These are phyloP conservation scores for Mycena rebaudengoi DNA, from an alignment of 768 basidiomycete genomes.

Conservation along the genomic window DNA sequence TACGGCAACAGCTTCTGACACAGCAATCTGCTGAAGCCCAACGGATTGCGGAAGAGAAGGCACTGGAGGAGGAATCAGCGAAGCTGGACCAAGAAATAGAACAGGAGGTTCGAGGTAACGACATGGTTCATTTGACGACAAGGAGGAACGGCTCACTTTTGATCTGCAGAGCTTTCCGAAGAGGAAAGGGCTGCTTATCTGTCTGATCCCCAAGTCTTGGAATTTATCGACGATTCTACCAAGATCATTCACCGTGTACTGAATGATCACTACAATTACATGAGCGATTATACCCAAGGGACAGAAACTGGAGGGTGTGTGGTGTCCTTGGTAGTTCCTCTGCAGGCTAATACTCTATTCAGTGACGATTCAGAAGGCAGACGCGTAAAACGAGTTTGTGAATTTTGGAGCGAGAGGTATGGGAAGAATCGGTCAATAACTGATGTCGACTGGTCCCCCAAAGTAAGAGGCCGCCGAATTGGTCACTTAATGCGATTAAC, in stretches of 20 bases:
- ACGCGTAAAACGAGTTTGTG: conserved; percentile 91
- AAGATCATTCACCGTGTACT: conserved; percentile 95
- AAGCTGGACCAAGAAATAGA: conserved; percentile 89
- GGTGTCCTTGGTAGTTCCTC: not conserved
- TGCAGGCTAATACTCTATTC: not conserved
- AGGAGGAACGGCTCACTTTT: not conserved
- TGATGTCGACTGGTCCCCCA: conserved; percentile 97
- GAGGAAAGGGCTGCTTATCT: conserved; percentile 86
- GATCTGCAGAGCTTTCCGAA: conserved; percentile 76
- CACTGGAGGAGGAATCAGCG: conserved; percentile 83
- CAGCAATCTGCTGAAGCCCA: conserved; percentile 80
- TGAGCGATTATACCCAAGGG: conserved; percentile 94
- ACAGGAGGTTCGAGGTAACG: conserved; percentile 80
- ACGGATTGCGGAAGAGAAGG: conserved; percentile 72
- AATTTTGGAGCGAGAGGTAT: conserved; percentile 91
- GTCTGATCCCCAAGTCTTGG: conserved; percentile 88
- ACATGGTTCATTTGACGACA: not conserved
- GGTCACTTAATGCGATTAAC: not conserved
- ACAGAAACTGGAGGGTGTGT: conserved; percentile 85
- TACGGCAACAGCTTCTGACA: conserved; percentile 71
- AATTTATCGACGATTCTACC: conserved; percentile 94
- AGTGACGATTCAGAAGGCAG: conserved; percentile 93
- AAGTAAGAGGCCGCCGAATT: conserved; percentile 56
- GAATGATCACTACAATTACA: conserved; percentile 96
- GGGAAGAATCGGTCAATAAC: conserved; percentile 95